Base-by-base conservation (phyloP, 805 yeast species). In the Metschnikowia borealis region DNA sequence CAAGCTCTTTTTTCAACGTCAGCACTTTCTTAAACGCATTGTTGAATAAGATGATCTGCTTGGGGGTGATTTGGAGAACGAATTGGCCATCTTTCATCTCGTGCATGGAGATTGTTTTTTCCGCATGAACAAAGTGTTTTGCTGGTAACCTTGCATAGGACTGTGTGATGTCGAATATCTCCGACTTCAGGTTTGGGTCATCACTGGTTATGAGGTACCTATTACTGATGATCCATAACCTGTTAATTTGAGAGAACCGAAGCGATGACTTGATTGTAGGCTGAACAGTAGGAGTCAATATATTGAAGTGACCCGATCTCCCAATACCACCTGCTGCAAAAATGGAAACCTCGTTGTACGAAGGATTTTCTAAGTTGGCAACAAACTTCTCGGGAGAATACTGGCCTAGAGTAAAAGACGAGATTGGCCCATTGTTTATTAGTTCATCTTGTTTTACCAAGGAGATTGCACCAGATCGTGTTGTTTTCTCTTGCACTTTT, bases 1-100 rank as follows among this genome's bases (percentile, higher is more conserved):
- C 54, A 36, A 67, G 52, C 42, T 67, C 68, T 13, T 64, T 75
- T 14, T 75, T 76, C 36, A 82, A 67, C 2, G 82, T 74, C 6
- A 78, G 70, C 8, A 80, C 58, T 48, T 76, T 74, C 50, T 78
- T 78, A 64, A 89, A 85, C 44, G 77, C 76, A 50, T 80, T 74
- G 58, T 84, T 64, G 64, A 82, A 89, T 2, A 88, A 62, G 31
- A 78, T 74, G 31, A 89, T 75, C 47, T 81, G 82, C 36, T 80
- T 78, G 0, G 86, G 80, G 1, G 94, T 84, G 1, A 89, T 81
- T 63, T 90, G 97, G 15, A 89, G 78, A 35, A 89, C 81, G 57
- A 81, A 76, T 36, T 80, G 77, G 6, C 83, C 79, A 21, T 66
- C 64, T 44, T 78, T 74, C 50, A 86, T 67, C 38, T 84, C 81